Conservation (phyloP, 148 eudicot species). For the Selenicereus undatus region DNA sequence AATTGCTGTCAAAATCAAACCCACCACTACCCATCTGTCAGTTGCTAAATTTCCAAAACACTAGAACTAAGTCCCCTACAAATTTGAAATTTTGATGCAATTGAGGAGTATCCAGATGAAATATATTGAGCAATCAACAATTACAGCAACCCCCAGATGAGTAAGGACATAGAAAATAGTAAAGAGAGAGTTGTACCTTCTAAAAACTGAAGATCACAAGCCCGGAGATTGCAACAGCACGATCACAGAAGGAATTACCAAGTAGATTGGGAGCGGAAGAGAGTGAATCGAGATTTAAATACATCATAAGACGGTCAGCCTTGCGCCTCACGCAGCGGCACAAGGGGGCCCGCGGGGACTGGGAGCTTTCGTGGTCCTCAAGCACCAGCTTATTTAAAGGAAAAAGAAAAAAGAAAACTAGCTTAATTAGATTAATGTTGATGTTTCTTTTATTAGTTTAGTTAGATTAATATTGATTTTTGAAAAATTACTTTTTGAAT, state of each 20-base stretch:
- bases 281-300: too few species aligned
- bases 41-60: neutral
- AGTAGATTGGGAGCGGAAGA: too few species aligned
- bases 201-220: neutral
- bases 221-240: neutral
- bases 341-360: too few species aligned
- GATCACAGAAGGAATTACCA: neutral
- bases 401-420: too few species aligned
- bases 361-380: too few species aligned
- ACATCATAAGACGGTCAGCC: too few species aligned
- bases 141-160: neutral
- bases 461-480: too few species aligned
- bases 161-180: neutral
- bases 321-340: too few species aligned
- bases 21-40: neutral
- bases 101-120: neutral
- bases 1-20: neutral
- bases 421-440: too few species aligned
- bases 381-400: too few species aligned
- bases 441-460: too few species aligned
- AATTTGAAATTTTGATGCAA: neutral
- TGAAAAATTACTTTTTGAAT: too few species aligned
- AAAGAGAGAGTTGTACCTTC: neutral
- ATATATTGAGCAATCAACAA: neutral
- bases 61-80: neutral